Evolutionary conservation across 257 asterid genomes (phyloP).

Genomic region (Przewalskia tangutica): DNA sequence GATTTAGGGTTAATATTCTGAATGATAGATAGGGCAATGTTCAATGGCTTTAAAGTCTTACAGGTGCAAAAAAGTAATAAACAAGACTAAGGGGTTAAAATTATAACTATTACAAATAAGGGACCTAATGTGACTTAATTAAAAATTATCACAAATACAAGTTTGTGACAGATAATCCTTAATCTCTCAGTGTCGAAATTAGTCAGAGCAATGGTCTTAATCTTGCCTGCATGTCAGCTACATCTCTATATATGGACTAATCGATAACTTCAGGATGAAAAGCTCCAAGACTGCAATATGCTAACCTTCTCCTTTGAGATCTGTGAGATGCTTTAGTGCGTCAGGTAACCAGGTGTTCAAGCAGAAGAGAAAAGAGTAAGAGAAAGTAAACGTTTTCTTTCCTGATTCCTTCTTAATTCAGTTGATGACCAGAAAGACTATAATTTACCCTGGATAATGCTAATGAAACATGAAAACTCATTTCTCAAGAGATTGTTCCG

Average conservation of each 20-base stretch:
- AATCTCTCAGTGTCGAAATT: conserved; percentile 91
- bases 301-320: conserved; percentile 89
- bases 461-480: too few species aligned
- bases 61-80: too few species aligned
- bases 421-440: not conserved
- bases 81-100: too few species aligned
- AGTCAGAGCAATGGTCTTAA: conserved; percentile 92
- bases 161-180: too few species aligned
- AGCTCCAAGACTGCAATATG: conserved; percentile 1
- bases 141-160: too few species aligned
- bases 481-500: too few species aligned
- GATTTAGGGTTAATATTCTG: too few species aligned
- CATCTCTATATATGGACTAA: conserved; percentile 25
- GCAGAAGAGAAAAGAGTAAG: conserved; percentile 9
- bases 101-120: too few species aligned
- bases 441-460: too few species aligned
- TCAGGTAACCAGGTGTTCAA: conserved; percentile 72
- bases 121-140: too few species aligned
- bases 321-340: conserved; percentile 94
- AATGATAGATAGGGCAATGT: too few species aligned
- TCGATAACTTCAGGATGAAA: conserved; percentile 5
- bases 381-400: not conserved
- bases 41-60: too few species aligned
- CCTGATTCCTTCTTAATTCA: not conserved
- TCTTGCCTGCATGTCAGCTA: conserved; percentile 64